phyloP scores from a whole-genome alignment of 2,329 filamentous ascomycete genomes.

The Hortaea sp. region DNA sequence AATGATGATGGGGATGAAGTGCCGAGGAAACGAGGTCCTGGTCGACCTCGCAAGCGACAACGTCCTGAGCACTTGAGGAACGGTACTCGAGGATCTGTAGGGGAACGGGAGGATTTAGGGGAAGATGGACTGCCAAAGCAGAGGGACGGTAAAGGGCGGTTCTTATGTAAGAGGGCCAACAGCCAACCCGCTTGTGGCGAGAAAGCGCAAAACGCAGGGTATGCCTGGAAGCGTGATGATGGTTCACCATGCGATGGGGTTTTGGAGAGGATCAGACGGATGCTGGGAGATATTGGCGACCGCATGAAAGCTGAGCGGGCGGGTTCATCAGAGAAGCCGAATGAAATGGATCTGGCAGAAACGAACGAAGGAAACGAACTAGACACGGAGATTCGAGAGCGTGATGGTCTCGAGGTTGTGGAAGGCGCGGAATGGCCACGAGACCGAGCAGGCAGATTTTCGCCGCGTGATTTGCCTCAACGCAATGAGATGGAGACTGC shows the following conservation, averaged over 20 bases:
- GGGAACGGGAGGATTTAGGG: neutral
- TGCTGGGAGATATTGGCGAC: constrained; percentile 2
- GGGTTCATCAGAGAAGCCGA: too few relatives aligned
- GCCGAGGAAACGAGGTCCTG: constrained; percentile 2
- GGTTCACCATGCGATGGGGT: neutral
- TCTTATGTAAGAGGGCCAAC: neutral
- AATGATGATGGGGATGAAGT: neutral
- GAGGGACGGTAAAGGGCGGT: neutral
- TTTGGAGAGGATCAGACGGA: constrained; percentile 4
- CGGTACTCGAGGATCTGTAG: neutral
- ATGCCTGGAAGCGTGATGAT: neutral
- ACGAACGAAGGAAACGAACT: too few relatives aligned
- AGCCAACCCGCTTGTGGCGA: neutral
- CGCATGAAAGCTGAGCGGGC: neutral
- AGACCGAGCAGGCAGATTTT: neutral
- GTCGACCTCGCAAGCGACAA: constrained; percentile 7
- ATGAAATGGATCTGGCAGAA: too few relatives aligned
- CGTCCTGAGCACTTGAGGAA: constrained; percentile 2
- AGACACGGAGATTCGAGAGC: too few relatives aligned
- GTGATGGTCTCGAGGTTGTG: neutral
- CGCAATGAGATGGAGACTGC: too few relatives aligned
- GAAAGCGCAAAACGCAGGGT: too few relatives aligned
- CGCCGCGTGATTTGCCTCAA: too few relatives aligned
- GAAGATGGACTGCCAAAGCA: constrained; percentile 1
- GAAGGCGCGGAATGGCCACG: neutral